phyloP scores from a whole-genome alignment of 2,329 filamentous ascomycete species.

The Chrysoporthe deuterocubensis region DNA sequence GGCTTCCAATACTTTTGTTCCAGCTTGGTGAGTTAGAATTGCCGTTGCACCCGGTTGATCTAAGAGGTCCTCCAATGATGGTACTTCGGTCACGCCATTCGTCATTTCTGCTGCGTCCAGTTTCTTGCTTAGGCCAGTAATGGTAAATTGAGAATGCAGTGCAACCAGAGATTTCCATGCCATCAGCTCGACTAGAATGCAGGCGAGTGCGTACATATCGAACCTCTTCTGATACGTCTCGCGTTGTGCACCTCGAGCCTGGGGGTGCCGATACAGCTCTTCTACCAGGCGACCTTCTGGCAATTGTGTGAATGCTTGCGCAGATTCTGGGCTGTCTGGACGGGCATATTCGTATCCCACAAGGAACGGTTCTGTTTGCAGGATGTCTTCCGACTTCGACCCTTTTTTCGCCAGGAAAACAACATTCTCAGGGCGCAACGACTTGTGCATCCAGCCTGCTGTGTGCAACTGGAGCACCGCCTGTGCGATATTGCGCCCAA shows the following conservation, averaged over 20 bases:
- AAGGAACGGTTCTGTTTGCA: constrained; percentile 30
- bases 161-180: constrained; percentile 28
- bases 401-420: constrained; percentile 33
- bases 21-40: constrained; percentile 10
- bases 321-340: constrained; percentile 16
- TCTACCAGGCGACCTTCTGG: constrained; percentile 29
- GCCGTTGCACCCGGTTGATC: constrained; percentile 9
- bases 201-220: constrained; percentile 31
- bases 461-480: constrained; percentile 38
- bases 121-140: constrained; percentile 10
- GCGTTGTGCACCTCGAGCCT: constrained; percentile 27
- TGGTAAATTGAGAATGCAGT: constrained; percentile 21
- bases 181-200: constrained; percentile 28
- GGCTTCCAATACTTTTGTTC: neutral
- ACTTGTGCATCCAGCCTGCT: constrained; percentile 39
- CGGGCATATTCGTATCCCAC: constrained; percentile 32
- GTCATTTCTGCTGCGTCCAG: constrained; percentile 13
- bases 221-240: constrained; percentile 33
- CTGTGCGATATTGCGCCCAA: constrained; percentile 32
- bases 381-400: constrained; percentile 23
- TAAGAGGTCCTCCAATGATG: constrained; percentile 19
- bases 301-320: constrained; percentile 30
- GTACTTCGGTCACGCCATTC: constrained; percentile 14
- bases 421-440: constrained; percentile 36
- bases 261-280: constrained; percentile 32